Conservation (phyloP, 2,329 filamentous ascomycete genomes). For the Zopfia rhizophila region DNA sequence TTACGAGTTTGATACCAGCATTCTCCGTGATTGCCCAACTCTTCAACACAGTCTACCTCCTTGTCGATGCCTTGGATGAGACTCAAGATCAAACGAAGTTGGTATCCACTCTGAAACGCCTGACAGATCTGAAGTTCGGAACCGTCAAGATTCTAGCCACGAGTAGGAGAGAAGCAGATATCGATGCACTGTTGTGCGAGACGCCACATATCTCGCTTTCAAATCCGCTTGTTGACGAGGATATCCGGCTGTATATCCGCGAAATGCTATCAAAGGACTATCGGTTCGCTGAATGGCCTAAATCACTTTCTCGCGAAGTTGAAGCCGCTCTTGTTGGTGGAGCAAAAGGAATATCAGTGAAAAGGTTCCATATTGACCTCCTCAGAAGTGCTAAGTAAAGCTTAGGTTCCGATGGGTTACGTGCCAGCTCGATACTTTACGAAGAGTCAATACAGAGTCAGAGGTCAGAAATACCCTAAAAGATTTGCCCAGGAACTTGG, state of each 20-base stretch:
- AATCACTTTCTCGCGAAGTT: slow-evolving; percentile 1
- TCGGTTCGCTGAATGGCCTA: slow-evolving; percentile 6
- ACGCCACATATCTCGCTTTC: slow-evolving; percentile 16
- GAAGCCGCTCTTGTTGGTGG: slow-evolving; percentile 5
- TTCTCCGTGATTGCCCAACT: too few species aligned
- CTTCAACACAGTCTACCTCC: slow-evolving; percentile 12
- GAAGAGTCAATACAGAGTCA: slow-evolving; percentile 1
- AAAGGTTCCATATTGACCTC: background rate
- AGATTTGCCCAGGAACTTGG: slow-evolving; percentile 15
- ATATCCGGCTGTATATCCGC: slow-evolving; percentile 10
- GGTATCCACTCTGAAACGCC: background rate
- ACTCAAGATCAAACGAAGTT: slow-evolving; percentile 5
- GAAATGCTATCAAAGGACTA: background rate
- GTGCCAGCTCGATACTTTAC: slow-evolving; percentile 12
- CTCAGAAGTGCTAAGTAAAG: background rate
- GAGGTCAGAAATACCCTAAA: slow-evolving; percentile 7
- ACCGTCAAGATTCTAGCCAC: slow-evolving; percentile 11
- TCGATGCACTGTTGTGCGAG: background rate
- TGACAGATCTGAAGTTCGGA: background rate
- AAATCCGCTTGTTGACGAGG: slow-evolving; percentile 13
- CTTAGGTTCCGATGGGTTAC: slow-evolving; percentile 22
- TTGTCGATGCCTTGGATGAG: slow-evolving; percentile 16
- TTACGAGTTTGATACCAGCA: too few species aligned
- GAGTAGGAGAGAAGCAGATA: slow-evolving; percentile 13
- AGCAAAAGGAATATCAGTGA: slow-evolving; percentile 19